Evolutionary conservation across 2,329 filamentous ascomycete genomes (phyloP).

Genomic region (Apiospora sp.): DNA sequence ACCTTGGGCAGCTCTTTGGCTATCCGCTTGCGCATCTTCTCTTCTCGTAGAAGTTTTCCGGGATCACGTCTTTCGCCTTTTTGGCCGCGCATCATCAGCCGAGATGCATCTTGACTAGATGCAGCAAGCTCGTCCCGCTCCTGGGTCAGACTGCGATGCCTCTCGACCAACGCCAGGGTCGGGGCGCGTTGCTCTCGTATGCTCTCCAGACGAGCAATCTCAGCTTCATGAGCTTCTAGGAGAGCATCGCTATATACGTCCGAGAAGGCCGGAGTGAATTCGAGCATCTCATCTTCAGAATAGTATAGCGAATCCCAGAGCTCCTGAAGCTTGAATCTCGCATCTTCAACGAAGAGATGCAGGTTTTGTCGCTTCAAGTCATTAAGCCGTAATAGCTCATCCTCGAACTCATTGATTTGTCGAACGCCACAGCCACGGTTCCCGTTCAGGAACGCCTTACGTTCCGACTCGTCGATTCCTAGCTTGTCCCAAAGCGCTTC

Average conservation of each 20-base stretch:
- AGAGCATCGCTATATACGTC: constrained; percentile 97
- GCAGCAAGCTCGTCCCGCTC: constrained; percentile 88
- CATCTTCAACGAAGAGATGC: constrained; percentile 95
- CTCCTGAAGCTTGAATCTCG: constrained; percentile 87
- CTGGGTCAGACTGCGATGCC: constrained; percentile 80
- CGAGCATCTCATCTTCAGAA: constrained; percentile 98
- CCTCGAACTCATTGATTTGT: constrained; percentile 95
- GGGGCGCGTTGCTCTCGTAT: constrained; percentile 89
- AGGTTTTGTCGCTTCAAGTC: constrained; percentile 95
- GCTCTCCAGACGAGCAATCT: constrained; percentile 82
- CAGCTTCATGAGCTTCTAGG: constrained; percentile 91
- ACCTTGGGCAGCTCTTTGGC: constrained; percentile 95
- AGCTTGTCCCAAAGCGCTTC: constrained; percentile 90
- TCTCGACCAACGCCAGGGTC: constrained; percentile 82
- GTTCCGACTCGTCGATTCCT: constrained; percentile 81
- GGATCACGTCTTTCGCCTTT: constrained; percentile 96
- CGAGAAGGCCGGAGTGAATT: constrained; percentile 95
- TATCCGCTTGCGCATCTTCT: constrained; percentile 98
- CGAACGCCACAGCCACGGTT: constrained; percentile 92
- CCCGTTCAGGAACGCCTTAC: constrained; percentile 82
- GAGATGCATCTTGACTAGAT: constrained; percentile 93
- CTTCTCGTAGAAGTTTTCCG: constrained; percentile 89
- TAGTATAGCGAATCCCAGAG: constrained; percentile 95
- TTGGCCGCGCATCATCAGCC: constrained; percentile 87
- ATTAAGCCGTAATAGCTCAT: constrained; percentile 84